phyloP scores from a whole-genome alignment of 2,329 filamentous ascomycete genomes.

The Ceratocystis destructans region DNA sequence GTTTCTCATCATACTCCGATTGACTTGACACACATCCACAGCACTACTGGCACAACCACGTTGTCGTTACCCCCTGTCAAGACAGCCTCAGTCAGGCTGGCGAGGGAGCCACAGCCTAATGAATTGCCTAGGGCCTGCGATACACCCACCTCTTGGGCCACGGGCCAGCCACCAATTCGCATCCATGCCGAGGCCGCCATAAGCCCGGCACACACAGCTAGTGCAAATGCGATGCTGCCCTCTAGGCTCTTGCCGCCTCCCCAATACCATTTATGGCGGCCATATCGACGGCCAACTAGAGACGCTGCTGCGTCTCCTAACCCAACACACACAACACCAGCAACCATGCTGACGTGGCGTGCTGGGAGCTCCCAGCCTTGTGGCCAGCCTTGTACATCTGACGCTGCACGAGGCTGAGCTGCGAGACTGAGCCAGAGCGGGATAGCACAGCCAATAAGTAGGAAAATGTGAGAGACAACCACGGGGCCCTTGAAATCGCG shows the following conservation, averaged over 20 bases:
- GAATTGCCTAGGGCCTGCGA: constrained; percentile 28
- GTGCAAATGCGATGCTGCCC: constrained; percentile 67
- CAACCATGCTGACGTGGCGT: constrained; percentile 77
- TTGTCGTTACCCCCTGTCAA: constrained; percentile 97
- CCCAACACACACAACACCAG: constrained; percentile 85
- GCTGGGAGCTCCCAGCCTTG: constrained; percentile 60
- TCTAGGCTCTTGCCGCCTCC: constrained; percentile 92
- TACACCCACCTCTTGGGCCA: constrained; percentile 52
- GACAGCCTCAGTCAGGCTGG: constrained; percentile 87
- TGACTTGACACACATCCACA: constrained; percentile 85
- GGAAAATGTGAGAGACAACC: constrained; percentile 89
- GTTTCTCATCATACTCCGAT: constrained; percentile 39
- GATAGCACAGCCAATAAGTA: constrained; percentile 87
- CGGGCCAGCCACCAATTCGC: constrained; percentile 59
- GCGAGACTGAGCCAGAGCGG: constrained; percentile 83
- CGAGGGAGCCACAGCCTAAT: constrained; percentile 61
- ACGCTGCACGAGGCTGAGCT: constrained; percentile 43
- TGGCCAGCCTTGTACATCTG: background rate
- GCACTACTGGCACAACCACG: constrained; percentile 81
- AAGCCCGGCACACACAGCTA: constrained; percentile 64
- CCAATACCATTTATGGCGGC: constrained; percentile 87
- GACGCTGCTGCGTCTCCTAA: constrained; percentile 90
- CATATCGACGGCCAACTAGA: constrained; percentile 74
- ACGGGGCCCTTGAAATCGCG: constrained; percentile 85
- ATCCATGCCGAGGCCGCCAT: constrained; percentile 61